Base-by-base conservation (phyloP, 768 basidiomycete genomes). In the Omphalotus guepiniiformis region DNA sequence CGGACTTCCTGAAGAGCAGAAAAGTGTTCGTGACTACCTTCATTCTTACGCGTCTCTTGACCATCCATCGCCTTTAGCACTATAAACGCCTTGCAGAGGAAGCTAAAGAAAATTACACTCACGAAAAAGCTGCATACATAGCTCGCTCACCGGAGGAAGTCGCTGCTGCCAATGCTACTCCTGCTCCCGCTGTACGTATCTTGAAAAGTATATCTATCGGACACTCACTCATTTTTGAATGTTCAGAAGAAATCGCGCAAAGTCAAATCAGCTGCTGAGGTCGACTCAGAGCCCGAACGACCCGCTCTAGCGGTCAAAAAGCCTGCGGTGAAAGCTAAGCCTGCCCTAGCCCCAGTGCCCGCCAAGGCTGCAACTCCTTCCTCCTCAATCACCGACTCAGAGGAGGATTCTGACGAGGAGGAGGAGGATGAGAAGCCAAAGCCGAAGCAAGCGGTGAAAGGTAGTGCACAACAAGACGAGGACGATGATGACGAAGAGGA, bases 1-100 rank as follows among this genome's bases (percentile, higher is more conserved):
- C 26, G 54, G 48, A 1, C 67, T 88, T 57, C 51, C 68, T 12
- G 58, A 65, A 7, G 72, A 73, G 12, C 69, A 79, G 58, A 82
- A 80, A 63, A 68, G 76, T 59, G 84, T 85, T 43, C 43, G 78
- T 62, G 1, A 22, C 9, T 25, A 25, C n/a, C 29, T 11, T 25
- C 3, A 13, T 41, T 42, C 4, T 27, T 18, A 27, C 36, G 49
- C 27, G 23, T 42, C 5, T 11, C 19, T 26, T 26, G 27, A n/a
- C 32, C 13, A 37, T 35, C 25, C 25, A 28, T 32, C 15, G 42
- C n/a, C 22, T 42, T 29, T 26, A 13, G 51, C 74, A 74, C 57
- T 58, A n/a, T 75, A 76, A 43, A 57, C 3, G 57, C 18, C 6
- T 67, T 34, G 76, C 75, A 48, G 62, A 57, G 5, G 66, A 59